Evolutionary conservation across 2,329 filamentous ascomycete genomes (phyloP).

Genomic region (Dothideomycetidae sp.): DNA sequence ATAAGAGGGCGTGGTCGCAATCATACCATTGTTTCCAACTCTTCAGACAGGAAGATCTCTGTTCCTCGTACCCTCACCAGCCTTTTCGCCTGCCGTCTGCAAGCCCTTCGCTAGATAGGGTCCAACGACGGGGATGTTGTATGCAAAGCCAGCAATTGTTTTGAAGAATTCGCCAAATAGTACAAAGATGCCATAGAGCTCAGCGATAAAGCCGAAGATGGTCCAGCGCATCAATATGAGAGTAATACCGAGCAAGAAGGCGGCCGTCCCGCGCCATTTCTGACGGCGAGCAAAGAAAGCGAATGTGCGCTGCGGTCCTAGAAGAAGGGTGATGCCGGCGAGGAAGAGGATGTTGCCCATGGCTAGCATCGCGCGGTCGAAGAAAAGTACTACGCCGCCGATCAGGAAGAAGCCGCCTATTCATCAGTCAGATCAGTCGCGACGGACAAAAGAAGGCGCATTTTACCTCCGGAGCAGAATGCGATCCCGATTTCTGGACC

Average conservation of each 20-base stretch:
- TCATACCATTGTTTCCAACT: constrained; percentile 13
- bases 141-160: constrained; percentile 77
- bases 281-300: constrained; percentile 89
- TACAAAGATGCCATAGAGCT: constrained; percentile 83
- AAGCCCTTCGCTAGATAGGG: constrained; percentile 67
- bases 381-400: constrained; percentile 90
- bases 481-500: no score
- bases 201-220: constrained; percentile 75
- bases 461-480: no score
- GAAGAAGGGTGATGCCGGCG: constrained; percentile 88
- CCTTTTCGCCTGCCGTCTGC: constrained; percentile 59
- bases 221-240: constrained; percentile 87
- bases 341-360: constrained; percentile 99
- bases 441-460: constrained; percentile 3
- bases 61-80: constrained; percentile 52
- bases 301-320: constrained; percentile 79
- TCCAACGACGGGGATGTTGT: constrained; percentile 70
- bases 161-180: constrained; percentile 94
- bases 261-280: constrained; percentile 80
- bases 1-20: no score
- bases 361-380: constrained; percentile 92
- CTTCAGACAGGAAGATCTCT: constrained; percentile 61
- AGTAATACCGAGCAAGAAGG: constrained; percentile 68
- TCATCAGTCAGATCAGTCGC: constrained; percentile 44
- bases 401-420: constrained; percentile 91